Percentiles rank a stretch among this genome's conserved stretches.
Evolutionary conservation across 164 flowering plant genomes (phyloP).

Genomic region (Amborella trichopoda): DNA sequence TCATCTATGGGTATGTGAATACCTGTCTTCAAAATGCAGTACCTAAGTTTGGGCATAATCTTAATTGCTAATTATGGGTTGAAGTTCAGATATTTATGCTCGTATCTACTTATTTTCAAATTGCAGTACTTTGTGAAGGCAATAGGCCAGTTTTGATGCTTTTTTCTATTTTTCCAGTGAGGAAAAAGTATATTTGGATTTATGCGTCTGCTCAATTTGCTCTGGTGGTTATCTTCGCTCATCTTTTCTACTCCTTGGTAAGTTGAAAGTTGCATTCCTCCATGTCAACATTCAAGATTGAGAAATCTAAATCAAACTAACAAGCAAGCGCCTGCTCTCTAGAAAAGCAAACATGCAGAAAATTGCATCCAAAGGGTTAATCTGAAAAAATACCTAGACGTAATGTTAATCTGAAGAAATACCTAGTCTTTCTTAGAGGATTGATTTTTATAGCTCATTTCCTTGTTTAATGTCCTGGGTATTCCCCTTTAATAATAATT

Average conservation of each 20-base stretch:
- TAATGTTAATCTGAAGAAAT: too few species aligned
- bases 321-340: too few species aligned
- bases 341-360: neutral
- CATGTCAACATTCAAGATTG: too few species aligned
- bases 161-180: slow-evolving; percentile 32
- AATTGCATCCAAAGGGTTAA: too few species aligned
- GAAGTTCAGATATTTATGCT: neutral
- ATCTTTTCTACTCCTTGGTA: slow-evolving; percentile 78
- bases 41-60: neutral
- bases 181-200: slow-evolving; percentile 67
- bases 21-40: neutral
- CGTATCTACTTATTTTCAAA: neutral
- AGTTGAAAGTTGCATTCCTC: slow-evolving; percentile 7
- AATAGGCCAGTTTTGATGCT: neutral
- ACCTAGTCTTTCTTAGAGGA: too few species aligned
- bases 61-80: neutral
- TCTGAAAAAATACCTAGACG: too few species aligned
- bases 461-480: too few species aligned
- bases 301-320: too few species aligned
- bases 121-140: neutral
- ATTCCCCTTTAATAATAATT: too few species aligned
- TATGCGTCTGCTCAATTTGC: slow-evolving; percentile 78
- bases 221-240: slow-evolving; percentile 84
- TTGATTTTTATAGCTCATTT: too few species aligned
- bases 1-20: slow-evolving; percentile 81